phyloP scores from a whole-genome alignment of 495 filamentous ascomycete species.

The Xylaria venustula region DNA sequence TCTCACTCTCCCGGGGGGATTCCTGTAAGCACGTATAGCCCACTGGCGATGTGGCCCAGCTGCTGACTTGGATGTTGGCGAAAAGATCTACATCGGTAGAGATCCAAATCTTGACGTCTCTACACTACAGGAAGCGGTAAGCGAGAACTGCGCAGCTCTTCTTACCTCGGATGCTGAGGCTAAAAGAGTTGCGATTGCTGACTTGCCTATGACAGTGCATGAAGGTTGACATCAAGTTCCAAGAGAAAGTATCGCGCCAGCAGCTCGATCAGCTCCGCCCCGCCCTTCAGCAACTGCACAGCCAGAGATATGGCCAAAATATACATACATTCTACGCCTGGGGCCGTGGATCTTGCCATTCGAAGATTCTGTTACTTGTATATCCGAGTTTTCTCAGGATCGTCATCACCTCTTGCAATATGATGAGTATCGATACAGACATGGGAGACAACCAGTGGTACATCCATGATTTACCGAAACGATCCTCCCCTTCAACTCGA shows the following conservation, averaged over 20 bases:
- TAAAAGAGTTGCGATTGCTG: background rate
- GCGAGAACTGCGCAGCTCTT: background rate
- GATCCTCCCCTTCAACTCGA: background rate
- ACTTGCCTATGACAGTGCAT: conserved; percentile 1
- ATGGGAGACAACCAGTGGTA: conserved; percentile 25
- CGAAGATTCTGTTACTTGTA: conserved; percentile 20
- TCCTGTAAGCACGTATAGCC: conserved; percentile 9
- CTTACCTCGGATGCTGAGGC: background rate
- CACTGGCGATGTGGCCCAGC: background rate
- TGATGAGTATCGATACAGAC: conserved; percentile 21
- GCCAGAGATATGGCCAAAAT: conserved; percentile 15
- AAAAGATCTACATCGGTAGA: conserved; percentile 21
- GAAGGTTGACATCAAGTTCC: conserved; percentile 8
- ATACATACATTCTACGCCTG: conserved; percentile 21
- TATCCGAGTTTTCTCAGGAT: conserved; percentile 20
- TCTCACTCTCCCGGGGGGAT: conserved; percentile 10
- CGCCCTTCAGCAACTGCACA: conserved; percentile 10
- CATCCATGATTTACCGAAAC: conserved; percentile 23
- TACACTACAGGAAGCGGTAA: background rate
- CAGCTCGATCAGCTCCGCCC: conserved; percentile 13
- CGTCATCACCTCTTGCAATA: conserved; percentile 24
- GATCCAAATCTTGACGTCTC: conserved; percentile 15
- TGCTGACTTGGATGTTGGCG: background rate
- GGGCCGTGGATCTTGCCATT: conserved; percentile 19
- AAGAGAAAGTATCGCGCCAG: conserved; percentile 16